These are phyloP conservation scores for Phyllosticta citriasiana DNA, from an alignment of 2,329 filamentous ascomycete genomes.

Conservation along the genomic window DNA sequence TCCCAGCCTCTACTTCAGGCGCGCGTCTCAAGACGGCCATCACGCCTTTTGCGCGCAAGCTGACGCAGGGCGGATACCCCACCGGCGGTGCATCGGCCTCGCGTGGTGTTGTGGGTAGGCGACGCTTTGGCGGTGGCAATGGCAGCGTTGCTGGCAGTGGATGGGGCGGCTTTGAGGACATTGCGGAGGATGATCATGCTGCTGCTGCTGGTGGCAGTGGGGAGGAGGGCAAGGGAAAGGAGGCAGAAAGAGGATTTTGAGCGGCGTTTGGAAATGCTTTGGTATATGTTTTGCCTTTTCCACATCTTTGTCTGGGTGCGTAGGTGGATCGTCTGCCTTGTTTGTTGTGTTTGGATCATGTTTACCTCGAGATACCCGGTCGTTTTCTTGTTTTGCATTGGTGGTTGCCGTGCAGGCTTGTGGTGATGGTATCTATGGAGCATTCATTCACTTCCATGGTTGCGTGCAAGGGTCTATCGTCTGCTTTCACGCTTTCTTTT, in stretches of 20 bases:
- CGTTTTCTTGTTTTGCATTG: not conserved
- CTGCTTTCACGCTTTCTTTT: too few relatives aligned
- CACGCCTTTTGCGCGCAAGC: slow-evolving; percentile 29
- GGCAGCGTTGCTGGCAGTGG: not conserved
- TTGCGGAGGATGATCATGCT: not conserved
- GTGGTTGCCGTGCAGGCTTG: not conserved
- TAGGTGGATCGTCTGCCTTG: not conserved
- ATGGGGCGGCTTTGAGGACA: not conserved
- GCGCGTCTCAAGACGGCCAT: slow-evolving; percentile 22
- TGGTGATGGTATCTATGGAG: too few relatives aligned
- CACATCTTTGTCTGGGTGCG: not conserved
- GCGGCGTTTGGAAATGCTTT: not conserved
- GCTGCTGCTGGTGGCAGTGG: not conserved
- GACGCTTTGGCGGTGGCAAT: not conserved
- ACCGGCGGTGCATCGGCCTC: not conserved
- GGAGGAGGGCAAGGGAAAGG: not conserved
- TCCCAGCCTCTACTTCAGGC: not conserved
- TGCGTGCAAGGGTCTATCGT: too few relatives aligned
- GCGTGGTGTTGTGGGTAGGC: not conserved
- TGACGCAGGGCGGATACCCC: slow-evolving; percentile 22
- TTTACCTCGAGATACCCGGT: not conserved
- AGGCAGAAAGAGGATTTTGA: not conserved
- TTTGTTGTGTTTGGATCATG: not conserved
- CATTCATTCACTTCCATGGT: too few relatives aligned
- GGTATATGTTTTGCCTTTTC: not conserved